These are phyloP conservation scores for Lachnellula cervina DNA, from an alignment of 2,329 filamentous ascomycete species.

Conservation along the genomic window DNA sequence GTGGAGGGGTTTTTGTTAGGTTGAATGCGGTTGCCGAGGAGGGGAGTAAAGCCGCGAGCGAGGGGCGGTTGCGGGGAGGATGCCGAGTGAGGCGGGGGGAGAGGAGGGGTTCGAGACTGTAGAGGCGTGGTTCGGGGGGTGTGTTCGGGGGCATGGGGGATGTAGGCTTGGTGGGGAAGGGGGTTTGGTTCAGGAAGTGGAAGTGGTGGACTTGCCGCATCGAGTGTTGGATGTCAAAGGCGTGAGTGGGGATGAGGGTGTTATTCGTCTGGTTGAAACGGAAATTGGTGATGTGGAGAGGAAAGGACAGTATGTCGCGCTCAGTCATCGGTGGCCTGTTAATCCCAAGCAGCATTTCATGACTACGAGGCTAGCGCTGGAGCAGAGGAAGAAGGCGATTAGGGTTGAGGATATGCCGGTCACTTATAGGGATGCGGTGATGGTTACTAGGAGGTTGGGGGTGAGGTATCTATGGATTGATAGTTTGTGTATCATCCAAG, in stretches of 20 bases:
- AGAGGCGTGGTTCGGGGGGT: no score
- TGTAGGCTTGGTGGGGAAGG: no score
- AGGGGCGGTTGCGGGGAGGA: no score
- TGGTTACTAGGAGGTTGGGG: constrained; percentile 1
- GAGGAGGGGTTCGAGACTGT: no score
- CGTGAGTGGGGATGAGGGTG: not conserved
- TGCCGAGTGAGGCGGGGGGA: no score
- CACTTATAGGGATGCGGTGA: constrained; percentile 11
- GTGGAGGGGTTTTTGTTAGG: no score
- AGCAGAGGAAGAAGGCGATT: not conserved
- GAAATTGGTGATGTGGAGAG: not conserved
- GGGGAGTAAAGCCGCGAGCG: no score
- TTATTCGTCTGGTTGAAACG: not conserved
- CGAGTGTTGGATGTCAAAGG: not conserved
- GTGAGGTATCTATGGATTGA: constrained; percentile 6
- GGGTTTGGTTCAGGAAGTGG: not conserved
- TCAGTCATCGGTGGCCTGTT: not conserved
- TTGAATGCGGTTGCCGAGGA: no score
- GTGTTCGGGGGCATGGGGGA: no score
- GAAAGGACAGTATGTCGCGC: not conserved
- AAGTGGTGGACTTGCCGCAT: not conserved
- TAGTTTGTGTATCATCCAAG: constrained; percentile 6
- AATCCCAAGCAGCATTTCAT: not conserved
- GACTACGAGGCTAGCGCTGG: not conserved
- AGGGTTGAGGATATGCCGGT: not conserved